Evolutionary conservation across 2,329 filamentous ascomycete genomes (phyloP).

Genomic region (Alternaria brassicicola): DNA sequence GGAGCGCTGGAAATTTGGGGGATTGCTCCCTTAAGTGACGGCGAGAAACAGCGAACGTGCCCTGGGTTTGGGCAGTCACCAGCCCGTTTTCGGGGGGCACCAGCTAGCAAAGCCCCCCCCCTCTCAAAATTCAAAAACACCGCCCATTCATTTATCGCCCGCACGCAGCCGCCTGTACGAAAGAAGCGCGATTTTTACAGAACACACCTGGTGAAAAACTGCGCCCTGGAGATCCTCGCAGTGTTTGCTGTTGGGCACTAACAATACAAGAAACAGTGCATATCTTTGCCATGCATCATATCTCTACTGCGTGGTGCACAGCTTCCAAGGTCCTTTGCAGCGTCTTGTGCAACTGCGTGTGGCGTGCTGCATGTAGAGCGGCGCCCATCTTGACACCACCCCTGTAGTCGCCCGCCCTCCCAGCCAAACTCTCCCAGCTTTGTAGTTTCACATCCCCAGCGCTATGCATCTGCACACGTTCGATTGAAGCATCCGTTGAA

Average conservation of each 20-base stretch:
- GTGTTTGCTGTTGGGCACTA: neutral
- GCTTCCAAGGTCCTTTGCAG: neutral
- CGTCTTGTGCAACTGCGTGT: constrained; percentile 1
- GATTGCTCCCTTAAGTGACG: constrained; percentile 16
- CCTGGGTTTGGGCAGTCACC: constrained; percentile 5
- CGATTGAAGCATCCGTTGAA: no score
- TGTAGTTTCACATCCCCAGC: no score
- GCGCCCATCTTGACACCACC: constrained; percentile 9
- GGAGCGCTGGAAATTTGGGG: constrained; percentile 4
- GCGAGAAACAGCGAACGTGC: constrained; percentile 5
- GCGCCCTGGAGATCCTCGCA: neutral
- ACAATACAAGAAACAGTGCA: neutral
- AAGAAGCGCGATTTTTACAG: neutral
- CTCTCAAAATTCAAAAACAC: neutral
- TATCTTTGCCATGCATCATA: neutral
- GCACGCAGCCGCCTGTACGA: neutral
- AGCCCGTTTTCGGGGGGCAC: constrained; percentile 3
- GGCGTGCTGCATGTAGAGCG: constrained; percentile 17
- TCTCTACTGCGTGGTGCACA: neutral
- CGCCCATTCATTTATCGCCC: neutral
- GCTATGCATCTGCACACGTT: neutral
- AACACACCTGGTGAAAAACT: neutral
- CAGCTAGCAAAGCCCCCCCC: neutral
- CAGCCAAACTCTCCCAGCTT: neutral
- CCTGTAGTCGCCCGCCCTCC: neutral